These are phyloP conservation scores for Paracoccidioides brasiliensis DNA, from an alignment of 2,329 filamentous ascomycete genomes.

Conservation along the genomic window DNA sequence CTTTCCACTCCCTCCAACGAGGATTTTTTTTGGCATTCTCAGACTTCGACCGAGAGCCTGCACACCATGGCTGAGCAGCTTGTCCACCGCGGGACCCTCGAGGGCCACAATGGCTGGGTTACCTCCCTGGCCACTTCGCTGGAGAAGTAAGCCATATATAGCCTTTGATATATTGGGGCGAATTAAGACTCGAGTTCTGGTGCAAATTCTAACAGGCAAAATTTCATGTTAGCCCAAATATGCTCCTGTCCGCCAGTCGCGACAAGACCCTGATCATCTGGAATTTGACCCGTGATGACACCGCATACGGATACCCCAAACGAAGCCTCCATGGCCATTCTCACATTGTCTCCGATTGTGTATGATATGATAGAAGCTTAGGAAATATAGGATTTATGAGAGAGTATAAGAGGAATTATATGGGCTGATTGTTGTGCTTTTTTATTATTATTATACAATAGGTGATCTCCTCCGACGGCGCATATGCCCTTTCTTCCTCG, in stretches of 20 bases:
- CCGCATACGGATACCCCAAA: slow-evolving; percentile 97
- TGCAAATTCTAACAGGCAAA: neutral
- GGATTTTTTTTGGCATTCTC: slow-evolving; percentile 26
- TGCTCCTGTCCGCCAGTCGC: slow-evolving; percentile 94
- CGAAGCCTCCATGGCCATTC: slow-evolving; percentile 97
- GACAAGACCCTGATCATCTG: slow-evolving; percentile 99
- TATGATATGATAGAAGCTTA: slow-evolving; percentile 43
- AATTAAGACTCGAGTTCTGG: slow-evolving; percentile 1
- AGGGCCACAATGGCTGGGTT: slow-evolving; percentile 99
- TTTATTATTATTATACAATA: slow-evolving; percentile 29
- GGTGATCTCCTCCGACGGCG: slow-evolving; percentile 99
- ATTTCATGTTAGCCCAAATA: slow-evolving; percentile 64
- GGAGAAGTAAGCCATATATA: slow-evolving; percentile 65
- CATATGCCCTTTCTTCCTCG: slow-evolving; percentile 95
- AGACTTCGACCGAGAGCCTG: slow-evolving; percentile 22
- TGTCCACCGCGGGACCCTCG: slow-evolving; percentile 91
- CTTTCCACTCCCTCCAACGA: slow-evolving; percentile 17
- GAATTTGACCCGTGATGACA: slow-evolving; percentile 98
- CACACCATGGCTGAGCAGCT: slow-evolving; percentile 75
- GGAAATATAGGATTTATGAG: slow-evolving; percentile 13
- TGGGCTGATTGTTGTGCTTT: slow-evolving; percentile 8
- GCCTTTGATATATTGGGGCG: neutral
- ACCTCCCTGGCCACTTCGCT: slow-evolving; percentile 96
- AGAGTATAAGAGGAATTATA: neutral
- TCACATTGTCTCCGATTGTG: slow-evolving; percentile 99